These are phyloP conservation scores for Mycena rebaudengoi DNA, from an alignment of 768 basidiomycete genomes.

Conservation along the genomic window DNA sequence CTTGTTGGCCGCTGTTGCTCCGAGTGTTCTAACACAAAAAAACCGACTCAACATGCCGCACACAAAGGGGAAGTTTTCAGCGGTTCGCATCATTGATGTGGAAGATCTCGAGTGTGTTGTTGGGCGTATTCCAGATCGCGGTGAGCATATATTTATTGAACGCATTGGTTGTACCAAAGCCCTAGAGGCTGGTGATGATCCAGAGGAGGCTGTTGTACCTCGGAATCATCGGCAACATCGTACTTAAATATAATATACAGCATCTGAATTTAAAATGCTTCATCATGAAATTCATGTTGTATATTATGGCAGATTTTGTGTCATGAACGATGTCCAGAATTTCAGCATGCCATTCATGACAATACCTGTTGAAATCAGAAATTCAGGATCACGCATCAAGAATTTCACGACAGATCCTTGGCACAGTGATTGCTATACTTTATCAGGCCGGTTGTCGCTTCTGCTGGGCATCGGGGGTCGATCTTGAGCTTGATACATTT, in stretches of 20 bases:
- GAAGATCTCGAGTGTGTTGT: not conserved
- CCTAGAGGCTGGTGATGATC: not conserved
- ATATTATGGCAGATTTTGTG: not conserved
- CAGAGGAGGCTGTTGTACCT: not conserved
- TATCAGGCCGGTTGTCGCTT: too few species aligned
- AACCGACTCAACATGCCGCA: conserved; percentile 9
- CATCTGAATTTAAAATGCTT: not conserved
- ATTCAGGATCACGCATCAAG: not conserved
- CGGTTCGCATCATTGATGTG: not conserved
- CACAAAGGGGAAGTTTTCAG: conserved; percentile 7
- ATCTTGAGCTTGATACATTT: too few species aligned
- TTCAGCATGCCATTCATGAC: not conserved
- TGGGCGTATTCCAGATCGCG: conserved; percentile 1
- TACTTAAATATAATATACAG: not conserved
- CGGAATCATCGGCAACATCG: conserved; percentile 1
- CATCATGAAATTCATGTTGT: conserved; percentile 6
- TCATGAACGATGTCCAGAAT: not conserved
- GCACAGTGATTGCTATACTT: too few species aligned
- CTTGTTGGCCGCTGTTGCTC: not conserved
- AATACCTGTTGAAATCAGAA: not conserved
- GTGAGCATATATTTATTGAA: not conserved
- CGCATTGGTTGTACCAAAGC: not conserved
- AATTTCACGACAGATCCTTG: conserved; percentile 7
- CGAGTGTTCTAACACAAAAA: conserved; percentile 1
- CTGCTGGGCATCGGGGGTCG: too few species aligned